A percentile compares a stretch with the other conserved stretches of the same genome.
phyloP scores from a whole-genome alignment of 1,284 basidiomycete species.

The Rhodotorula sp. region DNA sequence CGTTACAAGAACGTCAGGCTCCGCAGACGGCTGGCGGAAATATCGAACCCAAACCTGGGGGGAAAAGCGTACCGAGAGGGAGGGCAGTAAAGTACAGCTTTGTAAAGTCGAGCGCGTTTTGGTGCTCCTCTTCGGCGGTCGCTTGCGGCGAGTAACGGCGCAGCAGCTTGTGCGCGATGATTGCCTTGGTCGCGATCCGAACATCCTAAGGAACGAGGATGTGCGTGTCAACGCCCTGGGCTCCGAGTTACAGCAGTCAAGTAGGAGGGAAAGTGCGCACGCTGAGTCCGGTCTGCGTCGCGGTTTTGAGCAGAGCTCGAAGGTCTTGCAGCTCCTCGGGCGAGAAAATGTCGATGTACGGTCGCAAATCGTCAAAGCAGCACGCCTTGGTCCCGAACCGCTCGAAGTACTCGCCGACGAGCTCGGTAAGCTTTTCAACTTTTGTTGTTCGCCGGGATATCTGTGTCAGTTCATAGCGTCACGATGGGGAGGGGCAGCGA shows the following conservation, averaged over 20 bases:
- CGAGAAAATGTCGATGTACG: constrained; percentile 59
- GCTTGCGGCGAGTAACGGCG: constrained; percentile 59
- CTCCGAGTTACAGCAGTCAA: too few species aligned
- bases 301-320: not conserved
- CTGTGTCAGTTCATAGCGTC: constrained; percentile 48
- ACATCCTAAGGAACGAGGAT: constrained; percentile 52
- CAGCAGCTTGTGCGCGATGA: constrained; percentile 70
- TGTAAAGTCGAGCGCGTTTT: constrained; percentile 58
- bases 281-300: not conserved
- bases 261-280: not conserved
- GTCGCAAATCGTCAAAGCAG: constrained; percentile 78
- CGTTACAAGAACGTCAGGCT: not conserved
- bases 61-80: constrained; percentile 56
- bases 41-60: too few species aligned
- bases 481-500: constrained; percentile 44
- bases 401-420: constrained; percentile 63
- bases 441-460: constrained; percentile 37
- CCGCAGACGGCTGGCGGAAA: not conserved
- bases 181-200: constrained; percentile 59
- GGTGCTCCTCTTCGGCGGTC: constrained; percentile 60
- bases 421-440: constrained; percentile 51
- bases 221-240: not conserved
- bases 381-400: constrained; percentile 74
- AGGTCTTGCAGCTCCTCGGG: constrained; percentile 42
- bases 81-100: constrained; percentile 65